phyloP scores from a whole-genome alignment of 169 alveolate species.

The Plasmodium billcollinsi region DNA sequence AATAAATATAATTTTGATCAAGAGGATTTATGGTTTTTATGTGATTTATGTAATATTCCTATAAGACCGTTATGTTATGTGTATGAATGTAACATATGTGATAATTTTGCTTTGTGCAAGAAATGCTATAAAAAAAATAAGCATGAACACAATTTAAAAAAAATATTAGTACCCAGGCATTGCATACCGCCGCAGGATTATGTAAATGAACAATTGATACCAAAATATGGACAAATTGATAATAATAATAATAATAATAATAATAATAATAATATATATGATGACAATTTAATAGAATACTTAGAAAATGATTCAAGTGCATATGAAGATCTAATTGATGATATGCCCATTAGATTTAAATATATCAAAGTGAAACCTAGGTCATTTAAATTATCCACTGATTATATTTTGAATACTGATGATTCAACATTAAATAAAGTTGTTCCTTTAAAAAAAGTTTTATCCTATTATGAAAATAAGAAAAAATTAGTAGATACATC shows the following conservation, averaged over 20 bases:
- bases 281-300: constrained; percentile 21
- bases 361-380: constrained; percentile 82
- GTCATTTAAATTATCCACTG: constrained; percentile 77
- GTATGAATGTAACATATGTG: constrained; percentile 83
- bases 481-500: no score
- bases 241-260: constrained; percentile 18
- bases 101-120: constrained; percentile 83
- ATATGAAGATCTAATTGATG: constrained; percentile 85
- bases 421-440: constrained; percentile 81
- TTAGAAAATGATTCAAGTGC: constrained; percentile 78
- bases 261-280: constrained; percentile 3
- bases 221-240: background rate
- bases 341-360: constrained; percentile 85
- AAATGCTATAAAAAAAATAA: constrained; percentile 76
- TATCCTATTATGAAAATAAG: constrained; percentile 17
- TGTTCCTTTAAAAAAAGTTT: constrained; percentile 76
- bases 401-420: constrained; percentile 77
- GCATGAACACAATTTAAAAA: constrained; percentile 81
- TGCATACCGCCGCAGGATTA: constrained; percentile 74
- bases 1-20: constrained; percentile 30
- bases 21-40: constrained; percentile 84
- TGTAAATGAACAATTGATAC: background rate
- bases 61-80: constrained; percentile 80
- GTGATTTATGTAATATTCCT: constrained; percentile 83
- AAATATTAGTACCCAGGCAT: constrained; percentile 67